A percentile compares a stretch with the other conserved stretches of the same genome.
Conservation (phyloP, 1,284 basidiomycete species). For the Rhodotorula mucilaginosa region DNA sequence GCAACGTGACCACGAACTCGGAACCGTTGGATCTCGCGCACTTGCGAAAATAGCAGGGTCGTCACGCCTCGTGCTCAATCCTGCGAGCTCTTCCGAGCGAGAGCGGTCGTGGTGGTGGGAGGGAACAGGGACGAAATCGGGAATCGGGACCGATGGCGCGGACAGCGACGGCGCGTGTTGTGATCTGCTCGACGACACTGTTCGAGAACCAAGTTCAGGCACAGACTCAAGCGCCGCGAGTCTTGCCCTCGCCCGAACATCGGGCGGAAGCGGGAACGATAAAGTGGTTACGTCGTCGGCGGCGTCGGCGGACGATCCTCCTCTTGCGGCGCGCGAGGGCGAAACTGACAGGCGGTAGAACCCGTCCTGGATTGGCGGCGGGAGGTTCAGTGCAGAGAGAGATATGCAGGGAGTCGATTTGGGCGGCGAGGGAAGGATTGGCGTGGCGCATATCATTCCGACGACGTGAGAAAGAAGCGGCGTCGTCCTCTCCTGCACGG, state of each 20-base stretch:
- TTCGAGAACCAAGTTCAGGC: not conserved
- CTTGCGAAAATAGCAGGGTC: no score
- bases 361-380: not conserved
- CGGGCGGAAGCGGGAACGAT: constrained; percentile 3
- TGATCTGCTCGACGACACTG: not conserved
- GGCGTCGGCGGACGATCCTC: no score
- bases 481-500: no score
- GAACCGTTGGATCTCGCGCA: not conserved
- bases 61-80: no score
- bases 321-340: not conserved
- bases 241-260: not conserved
- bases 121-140: not conserved
- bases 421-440: no score
- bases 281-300: not conserved
- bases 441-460: no score
- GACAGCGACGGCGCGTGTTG: not conserved
- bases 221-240: not conserved
- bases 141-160: not conserved
- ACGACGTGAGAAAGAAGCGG: no score
- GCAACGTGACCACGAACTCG: not conserved
- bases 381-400: not conserved
- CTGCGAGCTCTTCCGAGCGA: not conserved
- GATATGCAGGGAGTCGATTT: not conserved
- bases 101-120: not conserved
- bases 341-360: constrained; percentile 1